phyloP scores from a whole-genome alignment of 805 yeast genomes.

The Barnettozyma sucrosica region DNA sequence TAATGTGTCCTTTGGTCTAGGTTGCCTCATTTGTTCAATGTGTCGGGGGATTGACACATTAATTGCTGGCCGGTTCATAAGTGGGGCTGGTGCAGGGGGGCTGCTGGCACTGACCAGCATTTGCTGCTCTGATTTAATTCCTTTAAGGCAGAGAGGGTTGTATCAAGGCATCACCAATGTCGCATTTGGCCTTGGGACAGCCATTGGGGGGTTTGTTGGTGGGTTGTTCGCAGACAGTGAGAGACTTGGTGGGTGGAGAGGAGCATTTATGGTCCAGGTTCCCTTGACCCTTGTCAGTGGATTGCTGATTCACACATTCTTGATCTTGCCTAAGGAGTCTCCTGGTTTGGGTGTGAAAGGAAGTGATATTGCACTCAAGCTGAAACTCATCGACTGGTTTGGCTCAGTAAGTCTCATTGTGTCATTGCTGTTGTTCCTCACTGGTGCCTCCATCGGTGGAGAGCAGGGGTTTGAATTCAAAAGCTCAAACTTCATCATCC shows the following conservation, averaged over 20 bases:
- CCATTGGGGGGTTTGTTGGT: conserved; percentile 61
- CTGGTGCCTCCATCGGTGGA: conserved; percentile 51
- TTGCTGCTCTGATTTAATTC: conserved; percentile 71
- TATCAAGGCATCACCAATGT: conserved; percentile 81
- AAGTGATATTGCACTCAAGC: conserved; percentile 37
- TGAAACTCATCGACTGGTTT: conserved; percentile 49
- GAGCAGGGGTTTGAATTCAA: conserved; percentile 34
- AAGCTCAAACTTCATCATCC: conserved; percentile 29
- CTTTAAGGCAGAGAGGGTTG: conserved; percentile 70
- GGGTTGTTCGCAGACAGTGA: conserved; percentile 42
- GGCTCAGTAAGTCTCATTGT: conserved; percentile 43
- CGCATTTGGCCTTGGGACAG: conserved; percentile 71
- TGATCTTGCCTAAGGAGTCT: conserved; percentile 42
- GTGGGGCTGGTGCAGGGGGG: conserved; percentile 89
- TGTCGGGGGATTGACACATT: conserved; percentile 42
- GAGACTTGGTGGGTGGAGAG: conserved; percentile 40
- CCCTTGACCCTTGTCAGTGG: conserved; percentile 44
- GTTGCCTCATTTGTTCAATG: conserved; percentile 49
- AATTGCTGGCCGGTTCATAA: conserved; percentile 54
- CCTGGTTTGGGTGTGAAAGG: conserved; percentile 48
- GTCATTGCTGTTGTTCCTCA: conserved; percentile 39
- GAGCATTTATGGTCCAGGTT: conserved; percentile 47
- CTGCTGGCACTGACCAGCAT: conserved; percentile 68
- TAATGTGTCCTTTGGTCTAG: conserved; percentile 49
- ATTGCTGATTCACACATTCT: conserved; percentile 33